Percentiles rank a stretch among this genome's conserved stretches.
These are phyloP conservation scores for Bathelium albidoporum DNA, from an alignment of 495 filamentous ascomycete genomes.

Conservation along the genomic window DNA sequence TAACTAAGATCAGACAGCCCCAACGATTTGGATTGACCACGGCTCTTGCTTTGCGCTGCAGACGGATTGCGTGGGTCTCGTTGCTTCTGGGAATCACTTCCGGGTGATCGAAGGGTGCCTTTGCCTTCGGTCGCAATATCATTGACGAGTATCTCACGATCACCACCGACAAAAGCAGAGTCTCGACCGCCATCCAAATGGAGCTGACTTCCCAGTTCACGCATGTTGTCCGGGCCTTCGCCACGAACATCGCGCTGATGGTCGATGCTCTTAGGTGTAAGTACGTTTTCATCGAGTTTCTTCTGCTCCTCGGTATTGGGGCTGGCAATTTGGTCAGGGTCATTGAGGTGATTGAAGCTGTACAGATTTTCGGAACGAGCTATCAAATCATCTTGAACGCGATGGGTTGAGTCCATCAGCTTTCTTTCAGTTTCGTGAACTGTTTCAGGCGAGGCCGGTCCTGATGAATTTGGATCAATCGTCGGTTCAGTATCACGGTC, in stretches of 20 bases:
- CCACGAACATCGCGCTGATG: constrained; percentile 72
- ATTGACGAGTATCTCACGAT: constrained; percentile 54
- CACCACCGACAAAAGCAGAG: constrained; percentile 48
- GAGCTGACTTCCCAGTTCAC: constrained; percentile 41
- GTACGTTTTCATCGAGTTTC: constrained; percentile 50
- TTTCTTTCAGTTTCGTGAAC: constrained; percentile 38
- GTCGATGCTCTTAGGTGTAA: constrained; percentile 50
- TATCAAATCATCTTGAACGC: constrained; percentile 51
- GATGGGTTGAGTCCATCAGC: constrained; percentile 47
- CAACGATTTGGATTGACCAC: neutral
- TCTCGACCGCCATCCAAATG: constrained; percentile 48
- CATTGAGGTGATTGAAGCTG: constrained; percentile 80
- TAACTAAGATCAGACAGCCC: neutral
- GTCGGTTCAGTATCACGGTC: constrained; percentile 18
- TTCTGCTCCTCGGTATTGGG: constrained; percentile 51
- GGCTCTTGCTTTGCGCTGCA: constrained; percentile 4
- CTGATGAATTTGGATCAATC: neutral
- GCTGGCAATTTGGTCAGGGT: constrained; percentile 55
- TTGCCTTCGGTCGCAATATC: constrained; percentile 51
- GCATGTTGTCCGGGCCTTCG: constrained; percentile 61
- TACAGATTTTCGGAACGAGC: constrained; percentile 50
- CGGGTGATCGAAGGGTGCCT: constrained; percentile 30
- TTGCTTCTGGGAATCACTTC: neutral
- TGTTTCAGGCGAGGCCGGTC: constrained; percentile 3
- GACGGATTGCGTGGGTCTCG: neutral